phyloP scores from a whole-genome alignment of 208 protist genomes.

The Leishmania aethiopica region DNA sequence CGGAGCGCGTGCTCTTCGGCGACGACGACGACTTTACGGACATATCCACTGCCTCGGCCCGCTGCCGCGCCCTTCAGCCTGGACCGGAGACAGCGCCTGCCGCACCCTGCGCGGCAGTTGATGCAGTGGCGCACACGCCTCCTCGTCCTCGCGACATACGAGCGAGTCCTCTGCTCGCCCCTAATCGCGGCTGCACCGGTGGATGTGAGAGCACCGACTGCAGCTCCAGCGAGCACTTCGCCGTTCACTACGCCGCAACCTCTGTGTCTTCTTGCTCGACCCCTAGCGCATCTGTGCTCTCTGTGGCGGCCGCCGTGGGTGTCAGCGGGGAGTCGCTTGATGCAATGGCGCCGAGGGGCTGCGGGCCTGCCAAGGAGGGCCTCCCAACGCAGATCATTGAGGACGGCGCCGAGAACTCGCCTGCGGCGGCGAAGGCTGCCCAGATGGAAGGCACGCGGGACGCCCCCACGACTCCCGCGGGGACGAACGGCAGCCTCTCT shows the following conservation, averaged over 20 bases:
- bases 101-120: not conserved
- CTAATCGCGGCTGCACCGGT: not conserved
- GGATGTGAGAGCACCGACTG: not conserved
- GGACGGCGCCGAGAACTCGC: not conserved
- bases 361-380: too few species aligned
- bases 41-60: not conserved
- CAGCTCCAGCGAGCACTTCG: not conserved
- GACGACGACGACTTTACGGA: conserved; percentile 10
- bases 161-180: not conserved
- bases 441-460: not conserved
- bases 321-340: not conserved
- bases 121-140: conserved; percentile 11
- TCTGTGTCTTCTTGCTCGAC: not conserved
- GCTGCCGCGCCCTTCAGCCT: not conserved
- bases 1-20: conserved; percentile 28
- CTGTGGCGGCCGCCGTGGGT: not conserved
- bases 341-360: not conserved
- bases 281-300: not conserved
- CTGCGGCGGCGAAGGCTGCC: too few species aligned
- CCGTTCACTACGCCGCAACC: not conserved
- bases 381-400: not conserved
- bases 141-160: not conserved
- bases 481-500: not conserved
- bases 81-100: not conserved
- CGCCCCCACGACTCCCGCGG: not conserved